Evolutionary conservation across 2,329 filamentous ascomycete species (phyloP).

Genomic region (Stemphylium lycopersici): DNA sequence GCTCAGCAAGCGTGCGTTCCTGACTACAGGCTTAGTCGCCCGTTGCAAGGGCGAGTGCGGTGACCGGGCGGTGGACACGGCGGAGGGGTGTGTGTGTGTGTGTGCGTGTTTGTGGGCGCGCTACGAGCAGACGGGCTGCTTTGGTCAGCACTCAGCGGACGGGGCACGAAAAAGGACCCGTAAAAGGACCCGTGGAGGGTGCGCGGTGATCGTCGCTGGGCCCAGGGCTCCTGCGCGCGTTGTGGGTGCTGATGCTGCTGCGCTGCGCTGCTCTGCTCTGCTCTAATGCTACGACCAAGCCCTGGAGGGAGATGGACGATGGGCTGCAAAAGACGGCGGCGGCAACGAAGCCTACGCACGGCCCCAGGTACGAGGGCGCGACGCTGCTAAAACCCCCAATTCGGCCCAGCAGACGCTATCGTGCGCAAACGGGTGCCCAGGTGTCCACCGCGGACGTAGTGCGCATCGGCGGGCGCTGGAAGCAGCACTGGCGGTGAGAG

Average conservation of each 20-base stretch:
- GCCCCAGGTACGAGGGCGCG: slow-evolving; percentile 23
- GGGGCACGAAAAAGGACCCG: slow-evolving; percentile 12
- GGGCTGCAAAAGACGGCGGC: slow-evolving; percentile 22
- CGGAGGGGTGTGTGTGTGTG: neutral
- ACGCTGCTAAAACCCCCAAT: slow-evolving; percentile 23
- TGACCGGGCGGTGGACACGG: slow-evolving; percentile 3
- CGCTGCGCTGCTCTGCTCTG: neutral
- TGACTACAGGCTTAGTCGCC: slow-evolving; percentile 27
- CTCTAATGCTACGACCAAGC: slow-evolving; percentile 12
- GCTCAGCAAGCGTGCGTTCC: slow-evolving; percentile 28
- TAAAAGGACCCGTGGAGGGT: slow-evolving; percentile 3
- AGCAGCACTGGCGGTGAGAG: slow-evolving; percentile 1
- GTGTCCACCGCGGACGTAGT: slow-evolving; percentile 12
- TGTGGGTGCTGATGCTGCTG: neutral
- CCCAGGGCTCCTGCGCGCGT: slow-evolving; percentile 22
- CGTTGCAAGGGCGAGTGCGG: slow-evolving; percentile 23
- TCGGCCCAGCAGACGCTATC: slow-evolving; percentile 6
- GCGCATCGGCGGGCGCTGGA: neutral
- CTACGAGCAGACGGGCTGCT: neutral
- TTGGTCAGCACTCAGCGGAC: slow-evolving; percentile 11
- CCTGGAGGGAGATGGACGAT: slow-evolving; percentile 12
- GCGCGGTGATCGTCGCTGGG: slow-evolving; percentile 14
- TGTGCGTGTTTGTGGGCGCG: neutral
- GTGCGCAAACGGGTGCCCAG: slow-evolving; percentile 14
- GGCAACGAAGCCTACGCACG: slow-evolving; percentile 23